phyloP scores from a whole-genome alignment of 148 eudicot genomes.

The Vaccinium vitisidaea region DNA sequence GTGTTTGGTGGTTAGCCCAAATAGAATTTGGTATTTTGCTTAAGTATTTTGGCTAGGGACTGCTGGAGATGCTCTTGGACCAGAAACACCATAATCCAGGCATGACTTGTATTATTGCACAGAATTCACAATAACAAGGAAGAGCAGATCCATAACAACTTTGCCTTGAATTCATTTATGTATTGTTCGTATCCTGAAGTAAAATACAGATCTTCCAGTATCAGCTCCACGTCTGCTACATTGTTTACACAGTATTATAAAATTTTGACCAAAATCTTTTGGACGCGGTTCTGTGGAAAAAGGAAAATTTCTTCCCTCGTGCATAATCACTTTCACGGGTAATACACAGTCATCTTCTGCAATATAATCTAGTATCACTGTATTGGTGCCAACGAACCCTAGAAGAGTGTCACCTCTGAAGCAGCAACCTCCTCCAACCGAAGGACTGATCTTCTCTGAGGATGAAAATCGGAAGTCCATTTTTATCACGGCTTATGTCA shows the following conservation, averaged over 20 bases:
- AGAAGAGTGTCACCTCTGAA: background rate
- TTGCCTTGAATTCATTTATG: background rate
- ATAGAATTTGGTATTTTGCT: no score
- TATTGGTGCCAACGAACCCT: background rate
- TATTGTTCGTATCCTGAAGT: background rate
- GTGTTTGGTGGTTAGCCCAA: no score
- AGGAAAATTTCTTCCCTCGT: background rate
- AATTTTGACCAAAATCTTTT: background rate
- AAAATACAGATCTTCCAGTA: background rate
- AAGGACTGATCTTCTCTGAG: background rate
- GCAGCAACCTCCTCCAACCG: background rate
- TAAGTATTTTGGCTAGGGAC: no score
- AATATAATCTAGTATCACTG: background rate
- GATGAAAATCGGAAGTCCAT: background rate
- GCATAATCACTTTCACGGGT: background rate
- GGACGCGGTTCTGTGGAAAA: background rate
- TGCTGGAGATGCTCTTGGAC: no score
- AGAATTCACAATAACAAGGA: background rate
- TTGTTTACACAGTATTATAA: background rate
- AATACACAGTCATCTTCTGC: background rate
- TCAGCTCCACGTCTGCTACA: background rate
- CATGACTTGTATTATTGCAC: background rate
- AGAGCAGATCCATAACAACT: background rate
- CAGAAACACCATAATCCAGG: background rate
- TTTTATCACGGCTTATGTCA: background rate